phyloP scores from a whole-genome alignment of 2,329 filamentous ascomycete genomes.

The Lasiodiplodia gonubiensis region DNA sequence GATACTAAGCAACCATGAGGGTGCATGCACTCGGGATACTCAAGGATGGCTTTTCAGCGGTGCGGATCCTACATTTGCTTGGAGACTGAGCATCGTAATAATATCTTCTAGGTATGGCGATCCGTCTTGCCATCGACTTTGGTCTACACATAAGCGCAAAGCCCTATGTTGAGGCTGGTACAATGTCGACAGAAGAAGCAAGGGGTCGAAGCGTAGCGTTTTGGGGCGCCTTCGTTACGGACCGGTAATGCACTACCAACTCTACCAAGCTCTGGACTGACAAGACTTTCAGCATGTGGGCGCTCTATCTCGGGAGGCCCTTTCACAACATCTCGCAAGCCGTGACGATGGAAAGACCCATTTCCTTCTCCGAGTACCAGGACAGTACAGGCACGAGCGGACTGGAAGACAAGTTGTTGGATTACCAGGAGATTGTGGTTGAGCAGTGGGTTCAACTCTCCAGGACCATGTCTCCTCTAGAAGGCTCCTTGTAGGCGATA shows the following conservation, averaged over 20 bases:
- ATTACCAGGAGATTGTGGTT: background rate
- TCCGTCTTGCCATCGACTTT: slow-evolving; percentile 1
- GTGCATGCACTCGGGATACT: slow-evolving; percentile 34
- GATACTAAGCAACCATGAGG: slow-evolving; percentile 34
- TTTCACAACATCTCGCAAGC: slow-evolving; percentile 3
- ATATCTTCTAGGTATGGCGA: background rate
- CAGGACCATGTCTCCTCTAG: slow-evolving; percentile 6
- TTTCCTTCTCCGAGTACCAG: slow-evolving; percentile 1
- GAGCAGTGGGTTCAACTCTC: background rate
- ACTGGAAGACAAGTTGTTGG: background rate
- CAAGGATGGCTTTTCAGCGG: slow-evolving; percentile 37
- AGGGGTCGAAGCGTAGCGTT: background rate
- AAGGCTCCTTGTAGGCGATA: background rate
- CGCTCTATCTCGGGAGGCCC: background rate
- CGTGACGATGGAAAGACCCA: slow-evolving; percentile 1
- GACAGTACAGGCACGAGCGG: background rate
- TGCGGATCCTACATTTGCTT: slow-evolving; percentile 8
- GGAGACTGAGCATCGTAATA: background rate
- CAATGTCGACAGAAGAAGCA: slow-evolving; percentile 3
- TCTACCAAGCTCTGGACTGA: background rate
- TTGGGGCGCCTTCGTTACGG: slow-evolving; percentile 8
- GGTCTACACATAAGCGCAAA: slow-evolving; percentile 2
- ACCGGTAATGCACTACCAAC: background rate
- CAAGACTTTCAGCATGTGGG: background rate
- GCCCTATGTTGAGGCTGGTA: slow-evolving; percentile 4